These are phyloP conservation scores for Protea cynaroides DNA, from an alignment of 164 flowering plant species.

Conservation along the genomic window DNA sequence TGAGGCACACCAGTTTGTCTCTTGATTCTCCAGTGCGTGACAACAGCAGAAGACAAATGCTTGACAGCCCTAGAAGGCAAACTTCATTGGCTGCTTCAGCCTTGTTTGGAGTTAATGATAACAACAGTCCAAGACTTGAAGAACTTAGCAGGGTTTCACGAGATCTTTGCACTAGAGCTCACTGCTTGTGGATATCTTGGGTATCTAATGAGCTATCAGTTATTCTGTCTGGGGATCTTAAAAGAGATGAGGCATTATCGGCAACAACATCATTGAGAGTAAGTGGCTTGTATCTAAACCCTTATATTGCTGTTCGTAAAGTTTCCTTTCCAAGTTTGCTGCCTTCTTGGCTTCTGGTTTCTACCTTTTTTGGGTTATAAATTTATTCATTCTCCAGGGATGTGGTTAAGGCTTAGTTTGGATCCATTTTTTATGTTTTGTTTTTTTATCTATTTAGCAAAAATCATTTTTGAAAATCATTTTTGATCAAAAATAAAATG, in stretches of 20 bases:
- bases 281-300: constrained; percentile 20
- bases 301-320: neutral
- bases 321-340: neutral
- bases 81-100: constrained; percentile 55
- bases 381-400: no score
- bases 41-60: constrained; percentile 38
- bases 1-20: constrained; percentile 40
- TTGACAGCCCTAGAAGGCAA: constrained; percentile 43
- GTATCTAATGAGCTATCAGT: constrained; percentile 68
- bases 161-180: constrained; percentile 78
- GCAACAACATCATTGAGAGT: constrained; percentile 65
- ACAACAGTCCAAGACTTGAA: constrained; percentile 64
- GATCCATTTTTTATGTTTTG: no score
- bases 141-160: constrained; percentile 43
- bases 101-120: constrained; percentile 63
- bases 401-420: no score
- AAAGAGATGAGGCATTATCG: constrained; percentile 66
- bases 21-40: constrained; percentile 40
- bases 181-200: constrained; percentile 88
- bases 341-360: neutral
- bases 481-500: no score
- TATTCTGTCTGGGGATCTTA: constrained; percentile 53
- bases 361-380: neutral
- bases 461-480: no score
- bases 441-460: no score